Base-by-base conservation (phyloP, 2,329 filamentous ascomycete species). In the Neoascochyta sp. region DNA sequence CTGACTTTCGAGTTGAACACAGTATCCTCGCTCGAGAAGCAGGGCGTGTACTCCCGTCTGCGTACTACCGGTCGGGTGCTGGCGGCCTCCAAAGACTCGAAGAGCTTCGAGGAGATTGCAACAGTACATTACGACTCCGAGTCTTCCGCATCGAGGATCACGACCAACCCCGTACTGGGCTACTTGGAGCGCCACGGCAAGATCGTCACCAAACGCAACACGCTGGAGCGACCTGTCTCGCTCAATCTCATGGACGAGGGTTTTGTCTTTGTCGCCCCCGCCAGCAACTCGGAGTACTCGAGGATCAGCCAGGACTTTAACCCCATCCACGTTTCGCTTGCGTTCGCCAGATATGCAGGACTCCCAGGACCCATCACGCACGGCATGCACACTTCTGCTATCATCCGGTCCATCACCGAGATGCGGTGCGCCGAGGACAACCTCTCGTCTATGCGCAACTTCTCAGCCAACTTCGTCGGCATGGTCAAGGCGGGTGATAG, bases 341-440 rank as follows among this genome's bases (percentile, higher is more conserved):
- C 52, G 9, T 65, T 69, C 30, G 56, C 65, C 1, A 23, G 38
- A 9, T 57, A 51, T 9, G 64, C 54, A 11, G 48, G 52, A 11
- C 49, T 67, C 6, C 64, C 65, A 4, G 60, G 59, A 10, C 56
- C 59, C 3, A 64, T 69, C 18, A 62, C 56, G 9, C 66, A 68
- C 39, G 66, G 66, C 32, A 68, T 68, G 64, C 58, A 61, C 29
- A 59, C 50, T 9, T 50, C 46, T 11, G 58, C 60, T 3, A 47
- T 47, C 7, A 52, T 62, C 4, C 51, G 62, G 5, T 37, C 35
- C 4, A 34, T 60, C 1, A 28, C 61, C 2, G 51, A 60, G 28
- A 30, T 27, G 31, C 22, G 27, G 9, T 22, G 32, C 17, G 29
- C 26, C 4, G 42, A 53, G 13, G 40, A 41, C 13, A 26, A 42